Evolutionary conservation across 306 rosid species (phyloP), one percentile per base, ranked within the genome.

Genomic region (Vachellia pachyceras): DNA sequence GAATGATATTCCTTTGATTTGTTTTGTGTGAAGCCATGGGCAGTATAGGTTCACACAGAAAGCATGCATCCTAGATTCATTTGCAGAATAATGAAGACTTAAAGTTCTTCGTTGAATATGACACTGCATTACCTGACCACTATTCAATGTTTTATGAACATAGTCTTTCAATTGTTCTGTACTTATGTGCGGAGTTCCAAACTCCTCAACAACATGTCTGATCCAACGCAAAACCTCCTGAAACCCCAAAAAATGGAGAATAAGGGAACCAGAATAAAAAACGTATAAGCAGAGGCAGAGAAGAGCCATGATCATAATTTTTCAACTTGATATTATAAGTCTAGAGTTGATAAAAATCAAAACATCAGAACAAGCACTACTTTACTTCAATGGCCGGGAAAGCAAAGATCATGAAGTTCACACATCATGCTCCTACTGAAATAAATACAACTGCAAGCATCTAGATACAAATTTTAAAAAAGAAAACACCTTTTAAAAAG

Each of bases 181-280:
- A 37, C 94, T 90, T 82, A 93, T 91, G 82, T 87, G 70, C 71
- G 90, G 88, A 80, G 97, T 97, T 86, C 99, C 99, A 86, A 92
- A 84, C 86, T 92, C 98, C 0, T 86, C 92, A 35, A 96, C 99
- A 37, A 96, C 84, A 61, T 93, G 87, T 84, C 94, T 92, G 82
- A 96, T 93, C 99, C 99, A 96, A 78, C 94, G 97, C 68, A 96
- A 86, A 82, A 92, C 99, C 86, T 93, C 99, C 97, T 96, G 91
- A 80, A 93, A 86, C 78, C 63, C 63, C 77, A 79, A 49, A 60
- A 60, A 61, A 20, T 10, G 46, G 73, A 58, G 36, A 36, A 60
- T 77, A 64, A 84, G 83, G 13, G 42, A 67, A 52, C 41, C 8
- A 69, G 64, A 82, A 46, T 7, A 6, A 54, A 23, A 17, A 55